Conservation (phyloP, 2,329 filamentous ascomycete genomes). For the Nemania diffusa region DNA sequence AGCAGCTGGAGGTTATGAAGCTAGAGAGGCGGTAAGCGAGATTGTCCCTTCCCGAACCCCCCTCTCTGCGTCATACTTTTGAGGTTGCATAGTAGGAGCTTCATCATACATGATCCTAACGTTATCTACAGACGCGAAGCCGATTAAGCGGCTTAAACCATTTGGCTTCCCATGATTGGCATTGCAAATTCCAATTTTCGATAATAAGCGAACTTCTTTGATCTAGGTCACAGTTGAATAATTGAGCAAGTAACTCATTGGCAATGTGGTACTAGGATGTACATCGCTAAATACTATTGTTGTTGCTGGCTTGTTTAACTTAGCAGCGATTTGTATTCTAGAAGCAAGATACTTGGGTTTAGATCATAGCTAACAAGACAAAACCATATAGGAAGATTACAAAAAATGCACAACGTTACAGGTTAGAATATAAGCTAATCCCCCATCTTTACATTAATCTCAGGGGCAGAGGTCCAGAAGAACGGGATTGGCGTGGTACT, state of each 20-base stretch:
- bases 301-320: background rate
- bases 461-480: background rate
- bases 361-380: background rate
- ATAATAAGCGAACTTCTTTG: background rate
- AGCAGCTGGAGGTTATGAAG: background rate
- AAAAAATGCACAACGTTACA: background rate
- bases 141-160: slow-evolving; percentile 12
- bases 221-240: background rate
- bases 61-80: slow-evolving; percentile 1
- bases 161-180: background rate
- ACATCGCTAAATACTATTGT: background rate
- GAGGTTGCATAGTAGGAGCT: background rate
- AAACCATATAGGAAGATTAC: background rate
- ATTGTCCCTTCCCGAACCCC: background rate
- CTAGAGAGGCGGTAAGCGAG: slow-evolving; percentile 19
- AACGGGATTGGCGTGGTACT: background rate
- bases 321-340: background rate
- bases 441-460: background rate
- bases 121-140: slow-evolving; percentile 19
- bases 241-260: background rate
- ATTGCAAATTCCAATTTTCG: background rate
- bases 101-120: slow-evolving; percentile 1
- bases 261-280: background rate
- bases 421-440: background rate
- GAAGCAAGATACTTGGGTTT: background rate